These are phyloP conservation scores for Euryodendron excelsum DNA, from an alignment of 148 eudicot species.

Conservation along the genomic window DNA sequence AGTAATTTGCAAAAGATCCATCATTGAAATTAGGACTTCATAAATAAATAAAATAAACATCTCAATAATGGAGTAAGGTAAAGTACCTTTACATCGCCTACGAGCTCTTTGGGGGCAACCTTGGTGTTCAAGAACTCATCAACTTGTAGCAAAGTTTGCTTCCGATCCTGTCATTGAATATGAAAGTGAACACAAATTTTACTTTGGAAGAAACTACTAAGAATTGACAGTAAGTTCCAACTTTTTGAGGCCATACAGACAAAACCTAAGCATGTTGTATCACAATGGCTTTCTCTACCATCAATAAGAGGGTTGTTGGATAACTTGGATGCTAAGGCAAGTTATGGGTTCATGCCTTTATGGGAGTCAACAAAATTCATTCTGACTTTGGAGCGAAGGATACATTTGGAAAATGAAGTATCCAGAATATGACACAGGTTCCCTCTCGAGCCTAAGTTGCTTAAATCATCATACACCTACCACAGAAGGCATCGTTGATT, in stretches of 20 bases:
- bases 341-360: too few relatives aligned
- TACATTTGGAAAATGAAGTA: too few relatives aligned
- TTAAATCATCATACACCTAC: too few relatives aligned
- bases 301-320: neutral
- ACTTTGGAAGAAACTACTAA: neutral
- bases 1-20: neutral
- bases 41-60: neutral
- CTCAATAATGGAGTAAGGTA: neutral
- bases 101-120: constrained; percentile 80
- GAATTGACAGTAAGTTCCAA: neutral
- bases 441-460: too few relatives aligned
- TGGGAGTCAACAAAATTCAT: too few relatives aligned
- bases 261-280: neutral
- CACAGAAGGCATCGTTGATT: too few relatives aligned
- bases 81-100: constrained; percentile 72
- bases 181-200: neutral
- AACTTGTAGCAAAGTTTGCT: constrained; percentile 65
- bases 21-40: neutral
- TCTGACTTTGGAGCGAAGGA: too few relatives aligned
- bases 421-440: too few relatives aligned
- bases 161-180: constrained; percentile 66
- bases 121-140: constrained; percentile 68
- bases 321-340: too few relatives aligned
- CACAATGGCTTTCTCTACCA: neutral
- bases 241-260: neutral